Base-by-base conservation (phyloP, 495 filamentous ascomycete species). In the Aspergillus baeticus region DNA sequence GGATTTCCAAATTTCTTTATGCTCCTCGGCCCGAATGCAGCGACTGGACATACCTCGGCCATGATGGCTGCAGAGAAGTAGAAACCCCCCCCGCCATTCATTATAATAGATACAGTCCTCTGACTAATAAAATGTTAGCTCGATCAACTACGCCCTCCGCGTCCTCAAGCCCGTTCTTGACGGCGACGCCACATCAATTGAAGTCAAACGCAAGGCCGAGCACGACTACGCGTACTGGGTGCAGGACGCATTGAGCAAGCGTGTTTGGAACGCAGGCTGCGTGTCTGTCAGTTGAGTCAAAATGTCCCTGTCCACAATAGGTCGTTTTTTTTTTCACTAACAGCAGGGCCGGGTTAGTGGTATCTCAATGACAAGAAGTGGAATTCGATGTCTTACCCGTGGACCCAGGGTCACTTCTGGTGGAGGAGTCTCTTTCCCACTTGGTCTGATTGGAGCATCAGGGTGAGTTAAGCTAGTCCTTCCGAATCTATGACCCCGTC, bases 1-100 rank as follows among this genome's bases (percentile, higher is more conserved):
- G 77, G 73, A 7, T 85, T 85, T 60, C 83, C 83, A 0, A 85
- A 85, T 54, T 82, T 82, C 64, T 85, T 85, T 65, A 64, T 81
- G 21, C 63, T 84, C 4, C 73, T 82, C 29, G 83, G 83, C 0
- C 82, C 83, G 0, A 86, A 86, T 58, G 75, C 82, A 1, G 77
- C 69, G 3, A 84, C 80, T 10, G 83, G 83, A 0, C 83, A 86
- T 66, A 76, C 72, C 0, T 81, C 76, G n/a, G 79, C 82, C 2
- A 60, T 83, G 31, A 71, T 84, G 54, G 73, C 75, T 1, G 65
- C 66, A 17, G 83, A 85, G 50, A 81, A 81, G 66, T 71, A 62
- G 7, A 31, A 20, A 22, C 26, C 21, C 15, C n/a, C n/a, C n/a
- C n/a, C n/a, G n/a, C n/a, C n/a, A n/a, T n/a, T n/a, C n/a, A n/a